Evolutionary conservation across 768 basidiomycete genomes (phyloP), one percentile per base, ranked within the genome.

Genomic region (Sutorius australiensis): DNA sequence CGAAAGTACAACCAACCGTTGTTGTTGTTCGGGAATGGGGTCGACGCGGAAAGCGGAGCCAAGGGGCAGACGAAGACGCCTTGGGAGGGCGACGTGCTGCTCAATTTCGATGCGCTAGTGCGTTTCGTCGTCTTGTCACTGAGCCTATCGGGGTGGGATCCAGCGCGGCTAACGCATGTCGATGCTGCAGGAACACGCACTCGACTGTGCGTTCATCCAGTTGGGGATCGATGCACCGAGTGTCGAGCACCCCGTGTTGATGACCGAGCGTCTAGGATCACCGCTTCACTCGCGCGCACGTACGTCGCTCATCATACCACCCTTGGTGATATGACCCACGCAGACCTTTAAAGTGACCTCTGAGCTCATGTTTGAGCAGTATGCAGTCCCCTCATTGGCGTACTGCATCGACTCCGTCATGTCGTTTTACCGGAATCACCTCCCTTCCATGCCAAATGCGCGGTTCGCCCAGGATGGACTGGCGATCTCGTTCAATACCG

Each of bases 281-380:
- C 93, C 94, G 0, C 67, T 95, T 19, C 91, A 95, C 69, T 97
- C 92, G 3, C 77, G 97, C 65, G 81, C 86, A 39, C 67, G 95
- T 95, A 67, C 50, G 92, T 80, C 6, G 16, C 17, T 17, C 38
- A 40, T 42, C 48, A 21, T 11, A 46, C 36, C 31, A 6, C 37
- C 28, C 1, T 33, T 19, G 10, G 31, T 37, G 17, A 46, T 24
- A 6, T 31, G 7, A 28, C 40, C 36, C 6, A 51, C 39, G 45
- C n/a, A 33, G 40, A 46, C 28, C 38, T 34, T 30, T 40, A 62
- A 45, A 95, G 92, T 97, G 50, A 95, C 94, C 9, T 94, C 94
- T 0, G 97, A 99, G 64, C 83, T 99, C 30, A 82, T 99, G 72
- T 99, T 99, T 65, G 97, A 99, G 72, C 79, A 84, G 41, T 99